Evolutionary conservation across 306 rosid genomes (phyloP).

Genomic region (Vigna angularis): DNA sequence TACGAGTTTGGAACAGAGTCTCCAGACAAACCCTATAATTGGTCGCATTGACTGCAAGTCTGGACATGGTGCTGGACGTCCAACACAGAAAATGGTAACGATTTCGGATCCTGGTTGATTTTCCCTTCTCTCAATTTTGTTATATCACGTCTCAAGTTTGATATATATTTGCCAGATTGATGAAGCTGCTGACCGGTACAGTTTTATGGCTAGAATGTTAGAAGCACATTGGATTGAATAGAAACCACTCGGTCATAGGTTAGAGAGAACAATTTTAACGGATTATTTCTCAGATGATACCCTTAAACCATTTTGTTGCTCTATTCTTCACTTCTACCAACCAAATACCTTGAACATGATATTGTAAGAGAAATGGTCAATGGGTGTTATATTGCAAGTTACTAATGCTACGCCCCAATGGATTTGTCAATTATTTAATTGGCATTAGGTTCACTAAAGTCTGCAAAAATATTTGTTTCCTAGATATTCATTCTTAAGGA

Average conservation of each 20-base stretch:
- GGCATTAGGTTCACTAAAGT: not conserved
- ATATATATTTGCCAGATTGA: slow-evolving; percentile 48
- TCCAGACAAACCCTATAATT: slow-evolving; percentile 86
- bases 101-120: not conserved
- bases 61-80: slow-evolving; percentile 81
- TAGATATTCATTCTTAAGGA: slow-evolving; percentile 10
- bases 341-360: slow-evolving; percentile 15
- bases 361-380: not conserved
- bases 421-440: slow-evolving; percentile 32
- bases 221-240: slow-evolving; percentile 51
- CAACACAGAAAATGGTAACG: slow-evolving; percentile 86
- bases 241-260: slow-evolving; percentile 18
- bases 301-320: not conserved
- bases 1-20: slow-evolving; percentile 79
- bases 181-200: slow-evolving; percentile 57
- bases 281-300: slow-evolving; percentile 14
- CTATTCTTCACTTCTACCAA: not conserved
- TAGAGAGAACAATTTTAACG: not conserved
- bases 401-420: not conserved
- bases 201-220: slow-evolving; percentile 58
- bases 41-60: slow-evolving; percentile 97
- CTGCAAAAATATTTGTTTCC: not conserved
- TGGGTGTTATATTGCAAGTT: not conserved
- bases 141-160: slow-evolving; percentile 22
- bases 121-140: not conserved